Evolutionary conservation across 2,329 filamentous ascomycete genomes (phyloP), one percentile per base, ranked within the genome.

Genomic region (Botryotinia convoluta): DNA sequence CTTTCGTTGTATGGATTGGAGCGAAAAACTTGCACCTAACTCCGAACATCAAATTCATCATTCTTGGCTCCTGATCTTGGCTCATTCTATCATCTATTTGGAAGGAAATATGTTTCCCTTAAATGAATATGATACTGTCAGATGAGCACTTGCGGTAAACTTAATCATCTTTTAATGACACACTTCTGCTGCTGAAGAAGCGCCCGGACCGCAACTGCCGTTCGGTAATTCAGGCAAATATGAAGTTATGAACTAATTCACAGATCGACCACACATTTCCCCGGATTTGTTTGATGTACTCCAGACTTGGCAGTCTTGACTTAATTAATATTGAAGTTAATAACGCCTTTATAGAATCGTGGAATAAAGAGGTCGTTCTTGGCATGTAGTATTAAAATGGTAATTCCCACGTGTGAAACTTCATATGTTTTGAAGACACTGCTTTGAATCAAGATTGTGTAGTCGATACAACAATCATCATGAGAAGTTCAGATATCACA

Each of bases 191-290:
- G 6, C 16, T 44, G 10, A 16, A 39, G n/a, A 26, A 60, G 42
- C 29, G 4, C 16, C 51, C 51, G 67, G 67, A 69, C 51, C 67
- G 67, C 57, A 57, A 59, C 67, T 69, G 54, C 67, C 67, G 57
- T 45, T 71, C 26, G 32, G 39, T 26, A 67, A 54, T 72, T 68
- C 61, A 72, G 70, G 70, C 70, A 72, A 72, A 68, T 67, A n/a
- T 44, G 12, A 44, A n/a, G n/a, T 32, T 29, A 61, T 45, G 39
- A 45, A 26, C 9, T 29, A 22, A 35, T n/a, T 72, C 39, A 26
- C 37, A 29, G 44, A 37, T 26, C 22, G 29, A 20, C 60, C 59
- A 42, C 48, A 14, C 39, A 63, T 71, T 57, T 57, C 69, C 59
- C 59, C 59, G 39, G 59, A 65, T 42, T 32, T 32, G 32, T 22